Base-by-base conservation (phyloP, 306 rosid genomes). In the Acacia acuminata region DNA sequence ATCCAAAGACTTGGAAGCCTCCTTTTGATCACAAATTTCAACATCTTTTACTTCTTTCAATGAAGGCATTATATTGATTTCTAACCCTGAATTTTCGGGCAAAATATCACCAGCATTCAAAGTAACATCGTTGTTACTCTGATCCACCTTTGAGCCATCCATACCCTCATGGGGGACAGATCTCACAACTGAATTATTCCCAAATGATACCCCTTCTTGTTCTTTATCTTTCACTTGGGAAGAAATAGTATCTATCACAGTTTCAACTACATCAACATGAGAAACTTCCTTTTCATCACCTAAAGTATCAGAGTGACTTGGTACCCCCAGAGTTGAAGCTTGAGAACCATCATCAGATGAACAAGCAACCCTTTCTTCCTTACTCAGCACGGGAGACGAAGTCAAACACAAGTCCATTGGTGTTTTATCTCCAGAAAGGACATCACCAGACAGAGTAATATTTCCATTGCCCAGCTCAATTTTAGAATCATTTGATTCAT, bases 21-120 rank as follows among this genome's bases (percentile, higher is more conserved):
- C 77, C 58, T 82, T 71, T 84, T 76, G 83, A 77, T 81, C 82
- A 81, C 74, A 63, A 78, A 51, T 61, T 78, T 78, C 76, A 69
- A 69, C 51, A 14, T 20, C 43, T 43, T 65, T 77, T 25, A n/a
- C 79, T 75, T 84, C 63, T 32, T 77, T 69, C 13, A 30, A 77
- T 10, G 78, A 60, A 69, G 79, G 45, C 72, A 15, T 27, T 16
- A 61, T 42, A 61, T 30, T 51, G 45, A 42, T 51, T 68, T 79
- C 73, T 80, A 68, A 69, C 8, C 22, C 77, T 15, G 45, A 3
- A 67, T 73, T 78, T 79, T 79, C 83, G 20, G 83, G 64, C 73
- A 84, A 65, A 79, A 66, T 16, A 80, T 36, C 27, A 43, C 83
- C 78, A 56, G 74, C 80, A 73, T 85, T 83, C 42, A 47, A 56